Conservation (phyloP, 2,329 filamentous ascomycete genomes). For the Fusarium burgessii region DNA sequence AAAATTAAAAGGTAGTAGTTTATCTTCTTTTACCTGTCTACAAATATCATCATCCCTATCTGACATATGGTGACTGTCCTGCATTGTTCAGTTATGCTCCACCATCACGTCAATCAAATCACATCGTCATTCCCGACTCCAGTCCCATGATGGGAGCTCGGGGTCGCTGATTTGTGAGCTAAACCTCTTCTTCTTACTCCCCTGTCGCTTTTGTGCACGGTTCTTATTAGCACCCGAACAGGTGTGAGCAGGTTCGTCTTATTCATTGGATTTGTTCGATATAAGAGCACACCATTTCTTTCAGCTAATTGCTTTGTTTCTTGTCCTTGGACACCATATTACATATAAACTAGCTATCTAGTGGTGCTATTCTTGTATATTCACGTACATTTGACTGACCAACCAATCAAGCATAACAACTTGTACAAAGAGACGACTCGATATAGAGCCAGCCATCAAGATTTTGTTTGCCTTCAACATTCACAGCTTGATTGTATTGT, state of each 20-base stretch:
- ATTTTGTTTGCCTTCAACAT: neutral
- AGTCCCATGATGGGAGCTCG: constrained; percentile 32
- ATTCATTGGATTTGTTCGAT: constrained; percentile 8
- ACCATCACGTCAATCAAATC: constrained; percentile 45
- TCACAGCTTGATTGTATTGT: neutral
- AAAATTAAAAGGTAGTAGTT: constrained; percentile 7
- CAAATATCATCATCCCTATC: constrained; percentile 1
- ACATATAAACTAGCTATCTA: neutral
- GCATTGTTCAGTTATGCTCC: constrained; percentile 28
- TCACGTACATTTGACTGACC: constrained; percentile 14
- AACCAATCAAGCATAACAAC: constrained; percentile 5
- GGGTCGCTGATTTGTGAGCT: constrained; percentile 37
- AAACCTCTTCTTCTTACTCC: constrained; percentile 22
- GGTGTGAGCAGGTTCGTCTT: constrained; percentile 19
- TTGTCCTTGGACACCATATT: neutral
- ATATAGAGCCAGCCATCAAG: constrained; percentile 3
- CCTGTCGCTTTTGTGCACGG: constrained; percentile 29
- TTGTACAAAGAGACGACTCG: constrained; percentile 16
- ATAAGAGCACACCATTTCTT: constrained; percentile 9
- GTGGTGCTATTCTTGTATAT: neutral
- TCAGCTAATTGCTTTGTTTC: constrained; percentile 4
- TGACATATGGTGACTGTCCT: constrained; percentile 13
- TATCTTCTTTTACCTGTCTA: constrained; percentile 11
- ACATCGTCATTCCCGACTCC: constrained; percentile 42
- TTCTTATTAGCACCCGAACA: constrained; percentile 39